These are phyloP conservation scores for Apiotrichum montevideense DNA, from an alignment of 1,284 basidiomycete genomes.

Conservation along the genomic window DNA sequence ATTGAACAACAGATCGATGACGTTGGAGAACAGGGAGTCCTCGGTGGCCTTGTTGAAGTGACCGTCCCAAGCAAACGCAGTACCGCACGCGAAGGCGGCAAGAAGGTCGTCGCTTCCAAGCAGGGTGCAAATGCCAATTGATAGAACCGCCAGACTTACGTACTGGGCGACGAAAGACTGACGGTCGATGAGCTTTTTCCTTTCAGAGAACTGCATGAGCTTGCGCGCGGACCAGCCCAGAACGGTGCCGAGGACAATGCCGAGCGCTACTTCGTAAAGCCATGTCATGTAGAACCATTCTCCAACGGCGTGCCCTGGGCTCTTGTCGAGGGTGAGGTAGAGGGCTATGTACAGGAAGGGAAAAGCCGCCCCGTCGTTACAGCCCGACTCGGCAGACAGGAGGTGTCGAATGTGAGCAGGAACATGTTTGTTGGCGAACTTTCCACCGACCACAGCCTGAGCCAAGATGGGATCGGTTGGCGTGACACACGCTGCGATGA, in stretches of 20 bases:
- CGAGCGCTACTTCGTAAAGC: slow-evolving; percentile 76
- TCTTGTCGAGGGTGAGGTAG: slow-evolving; percentile 71
- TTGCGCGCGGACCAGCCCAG: slow-evolving; percentile 81
- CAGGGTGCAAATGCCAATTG: slow-evolving; percentile 71
- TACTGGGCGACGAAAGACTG: slow-evolving; percentile 91
- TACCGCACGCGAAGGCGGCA: slow-evolving; percentile 90
- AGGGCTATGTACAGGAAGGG: slow-evolving; percentile 87
- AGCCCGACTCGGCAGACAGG: slow-evolving; percentile 84
- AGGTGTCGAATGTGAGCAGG: slow-evolving; percentile 91
- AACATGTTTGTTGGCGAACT: slow-evolving; percentile 97
- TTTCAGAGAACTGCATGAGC: slow-evolving; percentile 91
- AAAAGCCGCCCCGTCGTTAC: slow-evolving; percentile 92
- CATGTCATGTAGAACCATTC: slow-evolving; percentile 67
- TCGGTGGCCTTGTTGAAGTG: slow-evolving; percentile 97
- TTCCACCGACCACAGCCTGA: slow-evolving; percentile 76
- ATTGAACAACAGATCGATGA: slow-evolving; percentile 83
- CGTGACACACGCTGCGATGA: slow-evolving; percentile 87
- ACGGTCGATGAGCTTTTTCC: slow-evolving; percentile 83
- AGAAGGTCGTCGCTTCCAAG: slow-evolving; percentile 91
- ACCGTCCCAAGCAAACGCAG: slow-evolving; percentile 97
- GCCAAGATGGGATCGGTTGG: slow-evolving; percentile 79
- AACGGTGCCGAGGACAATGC: slow-evolving; percentile 68
- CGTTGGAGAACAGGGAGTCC: slow-evolving; percentile 88
- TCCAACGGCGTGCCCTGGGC: slow-evolving; percentile 61
- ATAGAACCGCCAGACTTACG: slow-evolving; percentile 72